Evolutionary conservation across 192 early-diverging fungal species (phyloP).

Genomic region (Phlyctochytrium planicorne): DNA sequence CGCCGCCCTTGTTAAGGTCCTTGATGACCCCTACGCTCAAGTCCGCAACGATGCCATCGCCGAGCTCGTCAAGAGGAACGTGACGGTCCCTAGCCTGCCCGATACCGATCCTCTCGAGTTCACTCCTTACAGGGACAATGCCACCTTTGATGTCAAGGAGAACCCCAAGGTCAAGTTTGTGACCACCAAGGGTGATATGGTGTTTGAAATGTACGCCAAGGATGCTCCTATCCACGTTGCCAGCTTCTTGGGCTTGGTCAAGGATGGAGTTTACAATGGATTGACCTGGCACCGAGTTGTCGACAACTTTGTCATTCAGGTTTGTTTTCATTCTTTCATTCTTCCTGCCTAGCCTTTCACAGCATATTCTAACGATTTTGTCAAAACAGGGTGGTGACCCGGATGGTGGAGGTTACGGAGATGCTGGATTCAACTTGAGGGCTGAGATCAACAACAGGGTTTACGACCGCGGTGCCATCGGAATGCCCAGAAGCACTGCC

Average conservation of each 20-base stretch:
- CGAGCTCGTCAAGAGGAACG: background rate
- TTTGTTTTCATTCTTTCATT: too few species aligned
- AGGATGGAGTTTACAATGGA: background rate
- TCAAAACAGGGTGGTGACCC: background rate
- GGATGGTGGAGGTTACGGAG: background rate
- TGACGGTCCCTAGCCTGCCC: background rate
- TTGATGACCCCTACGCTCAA: background rate
- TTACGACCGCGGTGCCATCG: background rate
- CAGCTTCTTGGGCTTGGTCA: background rate
- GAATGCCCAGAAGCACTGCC: background rate
- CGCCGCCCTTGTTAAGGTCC: background rate
- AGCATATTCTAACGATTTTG: too few species aligned
- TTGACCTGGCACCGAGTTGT: background rate
- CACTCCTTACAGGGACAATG: background rate
- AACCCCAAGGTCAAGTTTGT: background rate
- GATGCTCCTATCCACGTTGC: conserved; percentile 2
- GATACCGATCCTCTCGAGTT: background rate
- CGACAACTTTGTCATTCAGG: conserved; percentile 5
- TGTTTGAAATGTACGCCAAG: background rate
- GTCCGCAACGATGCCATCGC: background rate
- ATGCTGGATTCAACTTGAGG: background rate
- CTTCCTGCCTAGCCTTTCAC: too few species aligned
- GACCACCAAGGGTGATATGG: conserved; percentile 1
- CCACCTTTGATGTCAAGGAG: too few species aligned
- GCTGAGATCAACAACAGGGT: background rate